A percentile compares a stretch with the other conserved stretches of the same genome.
phyloP scores from a whole-genome alignment of 148 eudicot genomes.

The Chenopodium berlandieri region DNA sequence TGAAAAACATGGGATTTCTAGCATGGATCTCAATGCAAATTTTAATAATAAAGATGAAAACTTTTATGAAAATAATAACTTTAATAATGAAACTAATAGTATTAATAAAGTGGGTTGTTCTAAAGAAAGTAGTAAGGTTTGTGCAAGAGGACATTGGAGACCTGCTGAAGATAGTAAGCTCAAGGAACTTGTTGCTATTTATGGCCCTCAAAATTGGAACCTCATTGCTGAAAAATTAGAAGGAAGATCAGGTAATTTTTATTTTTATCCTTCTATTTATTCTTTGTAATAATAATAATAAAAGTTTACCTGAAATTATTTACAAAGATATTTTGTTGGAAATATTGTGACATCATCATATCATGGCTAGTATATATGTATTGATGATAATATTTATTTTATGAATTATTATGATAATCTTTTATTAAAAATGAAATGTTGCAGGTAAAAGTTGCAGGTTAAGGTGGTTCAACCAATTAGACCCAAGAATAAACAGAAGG shows the following conservation, averaged over 20 bases:
- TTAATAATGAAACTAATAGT: neutral
- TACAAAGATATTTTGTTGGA: no score
- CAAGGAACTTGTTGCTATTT: slow-evolving; percentile 68
- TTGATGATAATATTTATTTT: neutral
- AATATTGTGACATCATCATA: no score
- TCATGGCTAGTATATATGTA: neutral
- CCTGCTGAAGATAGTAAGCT: slow-evolving; percentile 76
- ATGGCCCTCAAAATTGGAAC: slow-evolving; percentile 91
- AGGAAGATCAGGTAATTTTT: slow-evolving; percentile 70
- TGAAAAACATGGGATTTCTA: slow-evolving; percentile 20
- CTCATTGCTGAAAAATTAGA: slow-evolving; percentile 76
- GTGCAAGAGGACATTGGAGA: slow-evolving; percentile 89
- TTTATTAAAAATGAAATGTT: neutral
- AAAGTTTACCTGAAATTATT: no score
- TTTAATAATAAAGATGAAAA: slow-evolving; percentile 21
- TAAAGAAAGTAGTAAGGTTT: slow-evolving; percentile 40
- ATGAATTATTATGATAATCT: no score
- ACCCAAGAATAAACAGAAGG: slow-evolving; percentile 77
- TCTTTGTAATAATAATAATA: no score
- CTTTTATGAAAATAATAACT: slow-evolving; percentile 1
- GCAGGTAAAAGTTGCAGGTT: slow-evolving; percentile 85
- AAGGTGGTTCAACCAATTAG: slow-evolving; percentile 92
- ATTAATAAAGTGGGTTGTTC: slow-evolving; percentile 17
- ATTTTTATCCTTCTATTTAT: neutral
- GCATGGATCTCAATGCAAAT: slow-evolving; percentile 34